Base-by-base conservation (phyloP, 345 rosid species). In the Raphanus sativus region DNA sequence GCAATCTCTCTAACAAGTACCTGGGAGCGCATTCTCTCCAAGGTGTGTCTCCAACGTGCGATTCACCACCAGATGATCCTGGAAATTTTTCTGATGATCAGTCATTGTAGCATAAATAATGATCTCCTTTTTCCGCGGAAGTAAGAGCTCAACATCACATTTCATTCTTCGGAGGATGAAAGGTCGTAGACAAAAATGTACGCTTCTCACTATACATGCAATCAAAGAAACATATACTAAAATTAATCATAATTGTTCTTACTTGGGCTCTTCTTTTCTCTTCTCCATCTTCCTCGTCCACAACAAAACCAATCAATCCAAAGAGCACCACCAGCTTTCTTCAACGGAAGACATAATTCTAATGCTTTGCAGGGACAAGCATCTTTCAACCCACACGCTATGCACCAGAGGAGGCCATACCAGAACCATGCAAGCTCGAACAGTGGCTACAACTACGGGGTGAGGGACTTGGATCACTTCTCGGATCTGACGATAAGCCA, bases 111-210 rank as follows among this genome's bases (percentile, higher is more conserved):
- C 98, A 80, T 95, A 95, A 40, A 95, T 15, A 74, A 95, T 88
- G 17, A 95, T 92, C 87, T 95, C 99, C 73, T 95, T 95, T 77
- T 95, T 95, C 4, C 89, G 85, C 45, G 98, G 99, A 60, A 95
- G 99, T 81, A 77, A 81, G 81, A 77, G 89, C 85, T 95, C 99
- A 52, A 95, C 99, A 65, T 95, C 99, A 85, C 89, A 62, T 71
- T 95, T 95, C 97, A 95, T 80, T 81, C 99, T 86, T 68, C 98
- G 89, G 52, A 95, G 94, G 80, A 95, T 93, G 83, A 95, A 95
- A 7, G 99, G 99, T 9, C 97, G 97, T 75, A 84, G 38, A 79
- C 21, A 59, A 71, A 64, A 86, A 52, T 7, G 33, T 50, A 79
- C 50, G 67, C 72, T 5, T 68, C 25, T 7, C 5, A 48, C 42